A percentile compares a stretch with the other conserved stretches of the same genome.
phyloP scores from a whole-genome alignment of 2,329 filamentous ascomycete species.

The Epichloe hybrida region DNA sequence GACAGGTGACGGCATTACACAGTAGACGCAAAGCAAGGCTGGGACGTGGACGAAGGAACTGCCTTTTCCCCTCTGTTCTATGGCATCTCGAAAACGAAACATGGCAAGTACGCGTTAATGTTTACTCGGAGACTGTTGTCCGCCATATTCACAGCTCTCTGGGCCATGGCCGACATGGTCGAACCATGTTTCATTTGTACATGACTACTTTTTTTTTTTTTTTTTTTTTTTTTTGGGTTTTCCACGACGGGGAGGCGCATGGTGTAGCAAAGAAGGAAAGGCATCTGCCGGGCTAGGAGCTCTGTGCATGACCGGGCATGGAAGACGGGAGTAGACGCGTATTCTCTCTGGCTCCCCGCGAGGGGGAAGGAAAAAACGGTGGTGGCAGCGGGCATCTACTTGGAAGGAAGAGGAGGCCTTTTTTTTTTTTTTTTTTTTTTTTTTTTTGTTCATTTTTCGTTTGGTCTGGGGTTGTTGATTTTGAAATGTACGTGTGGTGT shows the following conservation, averaged over 20 bases:
- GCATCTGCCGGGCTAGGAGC: background rate
- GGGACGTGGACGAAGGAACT: background rate
- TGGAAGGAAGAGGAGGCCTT: background rate
- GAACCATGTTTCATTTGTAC: background rate
- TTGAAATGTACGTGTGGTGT: background rate
- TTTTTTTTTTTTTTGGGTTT: background rate
- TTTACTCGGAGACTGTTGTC: background rate
- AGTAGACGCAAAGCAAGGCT: background rate
- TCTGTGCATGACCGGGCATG: background rate
- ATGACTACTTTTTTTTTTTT: background rate
- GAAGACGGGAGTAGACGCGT: conserved; percentile 1
- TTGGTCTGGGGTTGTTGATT: too few species aligned
- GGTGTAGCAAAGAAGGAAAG: background rate
- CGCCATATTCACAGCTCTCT: background rate
- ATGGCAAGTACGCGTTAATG: background rate
- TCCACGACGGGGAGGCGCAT: background rate
- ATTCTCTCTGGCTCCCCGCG: background rate
- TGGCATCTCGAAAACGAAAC: background rate
- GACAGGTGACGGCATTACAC: background rate
- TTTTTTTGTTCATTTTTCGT: background rate
- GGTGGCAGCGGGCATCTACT: background rate
- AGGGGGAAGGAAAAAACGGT: background rate
- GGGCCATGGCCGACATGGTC: background rate
- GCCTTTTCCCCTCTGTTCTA: background rate
- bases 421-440: too few species aligned